Evolutionary conservation across 192 early-diverging fungal genomes (phyloP).

Genomic region (Umbelopsis vinacea): DNA sequence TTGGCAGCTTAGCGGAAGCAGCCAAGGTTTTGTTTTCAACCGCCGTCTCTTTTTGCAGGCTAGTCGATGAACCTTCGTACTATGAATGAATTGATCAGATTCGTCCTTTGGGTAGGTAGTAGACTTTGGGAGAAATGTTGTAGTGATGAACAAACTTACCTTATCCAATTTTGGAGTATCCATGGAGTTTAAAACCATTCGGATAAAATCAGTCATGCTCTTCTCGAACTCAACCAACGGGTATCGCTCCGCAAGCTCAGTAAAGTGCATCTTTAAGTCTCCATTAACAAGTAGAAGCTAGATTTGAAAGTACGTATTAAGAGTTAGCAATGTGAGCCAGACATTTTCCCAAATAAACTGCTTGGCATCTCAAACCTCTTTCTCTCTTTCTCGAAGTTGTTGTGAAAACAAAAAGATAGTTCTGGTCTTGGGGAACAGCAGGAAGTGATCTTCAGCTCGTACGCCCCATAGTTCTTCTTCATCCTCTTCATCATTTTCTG

Average conservation of each 20-base stretch:
- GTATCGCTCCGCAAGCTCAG: conserved; percentile 43
- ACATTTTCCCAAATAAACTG: background rate
- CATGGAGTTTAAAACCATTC: conserved; percentile 48
- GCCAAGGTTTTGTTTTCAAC: conserved; percentile 27
- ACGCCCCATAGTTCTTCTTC: conserved; percentile 46
- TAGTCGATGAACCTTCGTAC: conserved; percentile 1
- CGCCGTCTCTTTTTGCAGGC: conserved; percentile 5
- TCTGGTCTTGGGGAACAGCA: conserved; percentile 51
- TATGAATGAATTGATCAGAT: background rate
- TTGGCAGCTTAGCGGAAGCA: conserved; percentile 34
- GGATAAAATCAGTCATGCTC: conserved; percentile 54
- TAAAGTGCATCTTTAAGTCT: conserved; percentile 46
- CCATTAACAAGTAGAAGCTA: conserved; percentile 44
- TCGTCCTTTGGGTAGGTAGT: too few relatives aligned
- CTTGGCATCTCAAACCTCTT: conserved; percentile 23
- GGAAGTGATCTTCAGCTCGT: conserved; percentile 50
- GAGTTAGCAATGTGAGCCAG: background rate
- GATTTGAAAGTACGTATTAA: background rate
- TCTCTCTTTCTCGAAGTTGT: conserved; percentile 40
- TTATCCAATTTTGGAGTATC: conserved; percentile 49
- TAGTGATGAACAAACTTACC: conserved; percentile 30
- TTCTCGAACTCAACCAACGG: conserved; percentile 52
- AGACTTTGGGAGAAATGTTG: background rate
- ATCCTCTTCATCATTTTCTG: conserved; percentile 24
- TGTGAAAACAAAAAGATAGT: conserved; percentile 51